phyloP scores from a whole-genome alignment of 495 filamentous ascomycete species.

The Aeminium ludgeri region DNA sequence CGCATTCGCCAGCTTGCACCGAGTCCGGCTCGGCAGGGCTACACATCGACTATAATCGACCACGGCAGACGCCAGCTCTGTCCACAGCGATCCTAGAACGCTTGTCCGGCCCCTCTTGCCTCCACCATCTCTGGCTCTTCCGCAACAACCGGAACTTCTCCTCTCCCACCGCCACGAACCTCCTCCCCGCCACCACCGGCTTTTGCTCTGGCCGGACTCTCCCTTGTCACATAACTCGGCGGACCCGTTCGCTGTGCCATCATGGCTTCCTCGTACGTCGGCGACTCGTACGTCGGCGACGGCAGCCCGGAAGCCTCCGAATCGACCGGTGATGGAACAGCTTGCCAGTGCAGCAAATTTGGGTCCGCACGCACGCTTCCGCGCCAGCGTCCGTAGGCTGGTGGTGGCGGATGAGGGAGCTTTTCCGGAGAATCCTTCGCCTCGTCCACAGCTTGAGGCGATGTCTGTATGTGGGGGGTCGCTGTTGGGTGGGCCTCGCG shows the following conservation, averaged over 20 bases:
- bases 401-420: constrained; percentile 35
- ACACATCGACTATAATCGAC: not conserved
- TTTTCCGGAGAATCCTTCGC: too few species aligned
- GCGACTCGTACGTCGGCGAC: constrained; percentile 15
- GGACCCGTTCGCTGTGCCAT: constrained; percentile 3
- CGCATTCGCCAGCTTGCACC: too few species aligned
- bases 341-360: constrained; percentile 60
- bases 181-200: not conserved
- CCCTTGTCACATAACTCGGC: constrained; percentile 13
- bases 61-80: not conserved
- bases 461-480: not conserved
- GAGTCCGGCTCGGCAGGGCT: too few species aligned
- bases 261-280: constrained; percentile 16
- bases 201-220: constrained; percentile 9
- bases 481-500: constrained; percentile 10
- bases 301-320: constrained; percentile 8
- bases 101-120: constrained; percentile 7
- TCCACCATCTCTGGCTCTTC: constrained; percentile 14
- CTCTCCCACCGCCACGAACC: constrained; percentile 6
- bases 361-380: constrained; percentile 68
- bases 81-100: not conserved
- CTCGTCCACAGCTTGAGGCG: not conserved
- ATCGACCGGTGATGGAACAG: constrained; percentile 8
- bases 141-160: not conserved
- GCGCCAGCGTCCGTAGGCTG: constrained; percentile 78